These are phyloP conservation scores for Amphicarpaea edgeworthii DNA, from an alignment of 306 rosid species.

Conservation along the genomic window DNA sequence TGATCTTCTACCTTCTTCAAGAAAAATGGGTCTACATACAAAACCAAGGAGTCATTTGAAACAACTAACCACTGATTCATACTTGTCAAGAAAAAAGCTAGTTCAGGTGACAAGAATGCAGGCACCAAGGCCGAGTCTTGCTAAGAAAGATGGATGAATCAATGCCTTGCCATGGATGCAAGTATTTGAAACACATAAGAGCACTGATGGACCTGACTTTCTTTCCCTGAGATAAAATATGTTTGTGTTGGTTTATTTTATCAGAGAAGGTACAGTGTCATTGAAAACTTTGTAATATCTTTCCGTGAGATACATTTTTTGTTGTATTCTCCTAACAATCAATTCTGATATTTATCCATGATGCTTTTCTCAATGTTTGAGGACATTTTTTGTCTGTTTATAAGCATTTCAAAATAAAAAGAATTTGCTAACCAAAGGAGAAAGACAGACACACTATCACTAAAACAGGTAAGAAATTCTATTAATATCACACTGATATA, in stretches of 20 bases:
- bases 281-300: constrained; percentile 13
- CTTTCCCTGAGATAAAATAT: neutral
- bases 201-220: constrained; percentile 21
- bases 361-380: neutral
- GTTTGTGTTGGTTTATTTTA: neutral
- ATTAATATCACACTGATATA: neutral
- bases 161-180: constrained; percentile 7
- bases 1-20: constrained; percentile 76
- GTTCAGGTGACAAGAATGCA: no score
- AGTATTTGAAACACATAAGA: constrained; percentile 27
- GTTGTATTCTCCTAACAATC: neutral
- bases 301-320: neutral
- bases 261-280: neutral
- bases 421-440: constrained; percentile 8
- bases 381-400: neutral
- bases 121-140: constrained; percentile 35
- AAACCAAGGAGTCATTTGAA: constrained; percentile 62
- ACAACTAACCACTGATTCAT: constrained; percentile 42
- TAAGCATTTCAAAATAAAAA: neutral
- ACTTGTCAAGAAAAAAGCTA: constrained; percentile 37
- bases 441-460: neutral
- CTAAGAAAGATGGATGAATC: constrained; percentile 49
- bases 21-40: constrained; percentile 74
- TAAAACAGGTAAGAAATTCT: constrained; percentile 23
- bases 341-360: constrained; percentile 15